A percentile compares a stretch with the other conserved stretches of the same genome.
Evolutionary conservation across 2,329 filamentous ascomycete species (phyloP).

Genomic region (Aspergillus piperis): DNA sequence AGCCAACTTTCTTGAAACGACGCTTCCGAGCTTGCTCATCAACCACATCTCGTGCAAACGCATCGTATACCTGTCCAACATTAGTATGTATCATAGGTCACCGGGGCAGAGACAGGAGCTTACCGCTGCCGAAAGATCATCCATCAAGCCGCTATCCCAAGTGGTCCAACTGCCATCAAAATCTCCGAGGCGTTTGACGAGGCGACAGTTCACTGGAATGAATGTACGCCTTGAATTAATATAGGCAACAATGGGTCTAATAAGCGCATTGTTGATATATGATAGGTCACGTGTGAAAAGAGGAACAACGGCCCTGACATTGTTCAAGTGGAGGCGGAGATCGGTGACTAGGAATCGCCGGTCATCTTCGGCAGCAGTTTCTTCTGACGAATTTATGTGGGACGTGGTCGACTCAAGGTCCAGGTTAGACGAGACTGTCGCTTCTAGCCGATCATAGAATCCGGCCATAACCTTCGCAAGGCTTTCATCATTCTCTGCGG

Average conservation of each 20-base stretch:
- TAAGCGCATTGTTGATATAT: conserved; percentile 93
- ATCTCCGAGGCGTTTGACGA: conserved; percentile 84
- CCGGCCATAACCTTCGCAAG: conserved; percentile 95
- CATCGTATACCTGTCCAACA: conserved; percentile 71
- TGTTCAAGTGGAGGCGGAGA: conserved; percentile 89
- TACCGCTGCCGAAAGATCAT: conserved; percentile 84
- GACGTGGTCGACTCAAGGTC: conserved; percentile 43
- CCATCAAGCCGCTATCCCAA: conserved; percentile 90
- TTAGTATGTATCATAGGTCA: conserved; percentile 15
- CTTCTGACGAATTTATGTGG: conserved; percentile 25
- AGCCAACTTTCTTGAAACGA: conserved; percentile 89
- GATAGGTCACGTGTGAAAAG: conserved; percentile 89
- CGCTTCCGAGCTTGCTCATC: conserved; percentile 84
- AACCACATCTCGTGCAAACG: conserved; percentile 87
- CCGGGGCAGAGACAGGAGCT: conserved; percentile 20
- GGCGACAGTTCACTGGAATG: conserved; percentile 90
- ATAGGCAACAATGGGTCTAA: conserved; percentile 94
- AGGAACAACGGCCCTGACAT: conserved; percentile 88
- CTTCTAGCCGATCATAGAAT: conserved; percentile 94
- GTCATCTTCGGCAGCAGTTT: conserved; percentile 45
- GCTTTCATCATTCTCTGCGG: conserved; percentile 81
- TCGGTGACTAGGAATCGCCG: conserved; percentile 89
- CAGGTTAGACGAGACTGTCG: conserved; percentile 79
- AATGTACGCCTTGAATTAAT: conserved; percentile 95
- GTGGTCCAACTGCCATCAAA: conserved; percentile 96